Evolutionary conservation across 2,329 filamentous ascomycete species (phyloP).

Genomic region (Fusarium euwallaceae): DNA sequence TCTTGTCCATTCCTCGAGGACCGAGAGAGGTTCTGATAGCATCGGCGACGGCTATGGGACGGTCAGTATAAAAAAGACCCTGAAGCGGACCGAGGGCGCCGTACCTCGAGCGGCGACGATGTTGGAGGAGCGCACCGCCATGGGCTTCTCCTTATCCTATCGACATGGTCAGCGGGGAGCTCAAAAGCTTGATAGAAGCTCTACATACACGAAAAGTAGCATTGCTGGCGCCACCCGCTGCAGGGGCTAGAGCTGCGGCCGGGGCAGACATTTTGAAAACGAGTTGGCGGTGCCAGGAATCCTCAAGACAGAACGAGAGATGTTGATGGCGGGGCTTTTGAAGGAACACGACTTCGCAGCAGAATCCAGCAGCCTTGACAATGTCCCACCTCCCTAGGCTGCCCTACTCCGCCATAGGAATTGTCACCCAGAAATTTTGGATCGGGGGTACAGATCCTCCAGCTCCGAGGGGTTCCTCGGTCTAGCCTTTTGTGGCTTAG

Average conservation of each 20-base stretch:
- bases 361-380: conserved; percentile 50
- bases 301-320: conserved; percentile 42
- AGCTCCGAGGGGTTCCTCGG: conserved; percentile 49
- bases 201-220: conserved; percentile 68
- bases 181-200: conserved; percentile 51
- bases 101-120: conserved; percentile 96
- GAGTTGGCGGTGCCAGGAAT: conserved; percentile 40
- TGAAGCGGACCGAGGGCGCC: conserved; percentile 34
- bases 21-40: conserved; percentile 97
- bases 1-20: conserved; percentile 98
- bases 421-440: conserved; percentile 56
- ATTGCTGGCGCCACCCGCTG: conserved; percentile 60
- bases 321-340: conserved; percentile 50
- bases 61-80: conserved; percentile 29
- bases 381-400: conserved; percentile 55
- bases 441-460: conserved; percentile 57
- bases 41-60: conserved; percentile 85
- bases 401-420: conserved; percentile 54
- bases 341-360: conserved; percentile 46
- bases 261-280: conserved; percentile 60
- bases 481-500: conserved; percentile 46
- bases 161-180: conserved; percentile 54
- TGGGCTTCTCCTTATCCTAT: conserved; percentile 95
- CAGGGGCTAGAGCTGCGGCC: conserved; percentile 49
- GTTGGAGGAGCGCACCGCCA: conserved; percentile 95